phyloP scores from a whole-genome alignment of 495 filamentous ascomycete genomes.

The Hypoxylon fragiforme region DNA sequence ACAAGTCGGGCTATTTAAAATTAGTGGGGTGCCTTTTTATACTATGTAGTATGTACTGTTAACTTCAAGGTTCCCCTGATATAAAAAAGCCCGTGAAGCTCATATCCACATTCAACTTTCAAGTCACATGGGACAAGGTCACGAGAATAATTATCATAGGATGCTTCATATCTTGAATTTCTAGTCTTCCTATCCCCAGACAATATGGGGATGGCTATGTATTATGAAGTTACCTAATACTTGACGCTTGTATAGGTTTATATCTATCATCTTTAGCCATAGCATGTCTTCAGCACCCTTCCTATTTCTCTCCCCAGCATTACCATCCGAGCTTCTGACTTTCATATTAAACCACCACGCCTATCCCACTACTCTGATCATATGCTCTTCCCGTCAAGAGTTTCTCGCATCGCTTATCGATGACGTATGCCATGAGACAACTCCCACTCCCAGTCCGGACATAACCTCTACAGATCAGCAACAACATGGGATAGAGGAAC shows the following conservation, averaged over 20 bases:
- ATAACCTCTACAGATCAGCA: not conserved
- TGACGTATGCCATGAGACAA: conserved; percentile 29
- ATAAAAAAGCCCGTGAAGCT: no score
- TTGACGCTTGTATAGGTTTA: no score
- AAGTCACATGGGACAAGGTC: no score
- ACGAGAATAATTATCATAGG: no score
- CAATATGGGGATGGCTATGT: no score
- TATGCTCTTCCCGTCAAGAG: conserved; percentile 66
- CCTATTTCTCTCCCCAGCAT: conserved; percentile 52
- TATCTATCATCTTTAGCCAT: no score
- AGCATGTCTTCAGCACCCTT: conserved; percentile 40
- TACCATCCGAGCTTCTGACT: conserved; percentile 63
- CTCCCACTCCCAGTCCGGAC: not conserved
- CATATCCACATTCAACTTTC: no score
- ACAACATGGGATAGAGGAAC: not conserved
- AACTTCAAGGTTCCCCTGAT: not conserved
- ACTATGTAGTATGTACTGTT: no score
- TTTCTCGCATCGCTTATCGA: conserved; percentile 59
- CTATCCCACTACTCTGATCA: conserved; percentile 62
- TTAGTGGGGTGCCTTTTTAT: no score
- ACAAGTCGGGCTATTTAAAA: no score
- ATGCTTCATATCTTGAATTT: no score
- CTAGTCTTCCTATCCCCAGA: no score
- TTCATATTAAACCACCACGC: conserved; percentile 61
- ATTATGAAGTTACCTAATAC: conserved; percentile 14